Percentiles rank a stretch among this genome's conserved stretches.
phyloP scores from a whole-genome alignment of 2,329 filamentous ascomycete species.

The Coniochaeta sp. region DNA sequence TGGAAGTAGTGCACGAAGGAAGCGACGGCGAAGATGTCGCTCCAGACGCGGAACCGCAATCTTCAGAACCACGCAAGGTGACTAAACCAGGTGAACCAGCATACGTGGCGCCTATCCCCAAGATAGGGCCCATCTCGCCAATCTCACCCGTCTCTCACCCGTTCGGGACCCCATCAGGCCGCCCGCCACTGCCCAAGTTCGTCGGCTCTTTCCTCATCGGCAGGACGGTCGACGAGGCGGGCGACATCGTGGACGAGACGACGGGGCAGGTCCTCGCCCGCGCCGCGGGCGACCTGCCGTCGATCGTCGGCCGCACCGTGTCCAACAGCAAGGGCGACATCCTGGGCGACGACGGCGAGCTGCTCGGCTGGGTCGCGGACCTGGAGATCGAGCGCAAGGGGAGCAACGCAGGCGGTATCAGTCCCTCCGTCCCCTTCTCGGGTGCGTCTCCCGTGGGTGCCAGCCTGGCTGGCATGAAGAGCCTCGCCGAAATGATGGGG shows the following conservation, averaged over 20 bases:
- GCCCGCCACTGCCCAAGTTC: conserved; percentile 15
- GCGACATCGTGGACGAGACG: conserved; percentile 42
- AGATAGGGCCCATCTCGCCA: conserved; percentile 23
- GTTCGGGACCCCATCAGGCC: conserved; percentile 19
- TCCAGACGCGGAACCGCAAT: neutral
- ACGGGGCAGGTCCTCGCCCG: conserved; percentile 42
- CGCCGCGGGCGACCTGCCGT: conserved; percentile 45
- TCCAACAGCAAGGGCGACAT: conserved; percentile 37
- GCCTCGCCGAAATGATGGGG: conserved; percentile 25
- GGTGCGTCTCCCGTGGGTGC: neutral
- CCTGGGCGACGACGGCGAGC: conserved; percentile 31
- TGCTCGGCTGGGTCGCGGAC: conserved; percentile 36
- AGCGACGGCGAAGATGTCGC: neutral
- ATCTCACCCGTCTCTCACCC: conserved; percentile 17
- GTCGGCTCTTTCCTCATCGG: conserved; percentile 31
- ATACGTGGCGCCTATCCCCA: conserved; percentile 31
- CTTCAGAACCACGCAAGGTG: neutral
- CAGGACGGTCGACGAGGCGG: conserved; percentile 44
- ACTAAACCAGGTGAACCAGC: conserved; percentile 20
- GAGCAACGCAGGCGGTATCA: conserved; percentile 7
- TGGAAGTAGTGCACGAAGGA: neutral
- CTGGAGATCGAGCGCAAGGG: conserved; percentile 22
- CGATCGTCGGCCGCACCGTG: conserved; percentile 44
- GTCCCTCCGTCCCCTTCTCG: too few species aligned
- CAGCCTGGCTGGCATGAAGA: conserved; percentile 17